Evolutionary conservation across 805 yeast genomes (phyloP), one percentile per base, ranked within the genome.

Genomic region (Ogataea saltuana): DNA sequence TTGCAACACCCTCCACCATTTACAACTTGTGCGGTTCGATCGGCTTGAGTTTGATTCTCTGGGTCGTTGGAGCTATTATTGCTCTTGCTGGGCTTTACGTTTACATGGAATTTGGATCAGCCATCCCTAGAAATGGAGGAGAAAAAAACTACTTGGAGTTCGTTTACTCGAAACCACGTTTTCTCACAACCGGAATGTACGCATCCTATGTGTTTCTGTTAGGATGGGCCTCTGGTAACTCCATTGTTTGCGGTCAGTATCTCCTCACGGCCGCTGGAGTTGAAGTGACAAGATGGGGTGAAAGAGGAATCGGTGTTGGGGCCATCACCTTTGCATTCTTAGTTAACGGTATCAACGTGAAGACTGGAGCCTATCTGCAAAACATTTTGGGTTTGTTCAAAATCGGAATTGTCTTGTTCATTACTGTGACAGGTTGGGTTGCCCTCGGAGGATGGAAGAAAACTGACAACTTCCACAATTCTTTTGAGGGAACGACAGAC

Each of bases 201-300:
- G 88, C 86, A 1, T 65, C 88, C 4, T 85, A 85, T 59, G 80
- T 81, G 17, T 80, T 86, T 56, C 76, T 85, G 60, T 68, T 86
- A 37, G 93, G 91, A 33, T 86, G 91, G 91, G 91, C 95, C 19
- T 78, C 91, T 10, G 88, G 91, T 63, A 86, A 86, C 64, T 80
- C 89, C 16, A 80, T 85, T 41, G 87, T 83, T 31, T 83, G 83
- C 48, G 95, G 93, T 29, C 85, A 85, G 59, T 85, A 83, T 66
- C 72, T 86, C 48, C 69, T 86, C 46, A 76, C 75, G 26, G 95
- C 93, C 11, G 89, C 90, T 6, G 84, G 78, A 31, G 75, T 70
- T 10, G 83, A 80, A 47, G 72, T 78, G 9, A 80, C 83, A n/a
- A 75, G 82, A 56, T 86, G 93, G 93, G 80, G 81, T 54, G 83